A percentile compares a stretch with the other conserved stretches of the same genome.
phyloP scores from a whole-genome alignment of 148 eudicot genomes.

The Chenopodium berlandieri region DNA sequence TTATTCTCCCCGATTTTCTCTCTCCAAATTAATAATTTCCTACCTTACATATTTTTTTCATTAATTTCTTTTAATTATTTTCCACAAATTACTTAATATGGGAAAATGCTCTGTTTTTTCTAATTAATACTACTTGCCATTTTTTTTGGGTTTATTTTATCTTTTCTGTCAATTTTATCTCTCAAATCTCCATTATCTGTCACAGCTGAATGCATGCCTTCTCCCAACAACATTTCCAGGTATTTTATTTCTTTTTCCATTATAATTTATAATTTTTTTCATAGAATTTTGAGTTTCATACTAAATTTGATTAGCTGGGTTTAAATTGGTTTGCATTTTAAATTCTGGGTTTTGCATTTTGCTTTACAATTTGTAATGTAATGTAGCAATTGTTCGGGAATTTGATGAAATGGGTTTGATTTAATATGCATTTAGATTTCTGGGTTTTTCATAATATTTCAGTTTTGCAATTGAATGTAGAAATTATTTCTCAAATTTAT shows the following conservation, averaged over 20 bases:
- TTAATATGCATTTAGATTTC: background rate
- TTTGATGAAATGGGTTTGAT: background rate
- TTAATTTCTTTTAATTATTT: slow-evolving; percentile 1
- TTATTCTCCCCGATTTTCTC: background rate
- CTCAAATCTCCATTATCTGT: background rate
- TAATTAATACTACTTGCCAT: too few species aligned
- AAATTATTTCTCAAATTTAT: background rate
- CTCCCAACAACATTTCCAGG: background rate
- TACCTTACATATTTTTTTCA: background rate
- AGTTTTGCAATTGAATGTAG: background rate
- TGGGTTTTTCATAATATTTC: background rate
- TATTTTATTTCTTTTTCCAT: background rate
- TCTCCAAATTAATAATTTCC: background rate
- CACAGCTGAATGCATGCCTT: slow-evolving; percentile 12
- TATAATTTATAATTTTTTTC: background rate
- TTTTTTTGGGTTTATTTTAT: background rate
- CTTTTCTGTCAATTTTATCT: background rate
- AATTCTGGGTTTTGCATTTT: background rate
- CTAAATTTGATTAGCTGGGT: background rate
- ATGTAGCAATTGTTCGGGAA: background rate
- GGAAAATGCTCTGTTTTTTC: background rate
- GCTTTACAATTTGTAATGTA: background rate
- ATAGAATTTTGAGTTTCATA: background rate
- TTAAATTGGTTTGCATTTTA: slow-evolving; percentile 1
- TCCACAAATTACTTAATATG: background rate